Evolutionary conservation across 2,329 filamentous ascomycete species (phyloP).

Genomic region (Beauveria sp.): DNA sequence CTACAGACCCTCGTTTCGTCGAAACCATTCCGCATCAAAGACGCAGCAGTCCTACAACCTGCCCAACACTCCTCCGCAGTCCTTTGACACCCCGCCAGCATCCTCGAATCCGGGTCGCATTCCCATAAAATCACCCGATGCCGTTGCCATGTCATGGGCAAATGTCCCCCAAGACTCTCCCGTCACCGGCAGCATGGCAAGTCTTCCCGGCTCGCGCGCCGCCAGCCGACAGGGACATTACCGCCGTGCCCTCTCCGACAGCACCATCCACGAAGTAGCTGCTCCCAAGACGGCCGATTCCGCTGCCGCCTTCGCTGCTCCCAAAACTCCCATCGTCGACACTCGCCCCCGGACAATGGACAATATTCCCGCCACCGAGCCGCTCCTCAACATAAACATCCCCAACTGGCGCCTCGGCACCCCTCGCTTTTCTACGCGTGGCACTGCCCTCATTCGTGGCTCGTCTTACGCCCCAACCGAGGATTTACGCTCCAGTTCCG

Average conservation of each 20-base stretch:
- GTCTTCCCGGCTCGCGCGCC: conserved; percentile 23
- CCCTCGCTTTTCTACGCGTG: conserved; percentile 68
- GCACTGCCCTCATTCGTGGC: conserved; percentile 69
- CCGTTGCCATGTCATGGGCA: conserved; percentile 30
- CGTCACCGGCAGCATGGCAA: conserved; percentile 25
- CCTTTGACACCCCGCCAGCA: conserved; percentile 41
- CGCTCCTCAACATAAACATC: conserved; percentile 65
- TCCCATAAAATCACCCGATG: conserved; percentile 19
- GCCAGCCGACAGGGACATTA: conserved; percentile 29
- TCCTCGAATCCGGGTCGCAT: conserved; percentile 17
- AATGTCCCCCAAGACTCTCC: conserved; percentile 33
- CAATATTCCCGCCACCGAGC: conserved; percentile 38
- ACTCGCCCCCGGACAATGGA: conserved; percentile 56
- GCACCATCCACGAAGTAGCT: conserved; percentile 61
- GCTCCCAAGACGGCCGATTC: conserved; percentile 50
- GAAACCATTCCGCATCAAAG: conserved; percentile 36
- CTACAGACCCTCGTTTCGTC: conserved; percentile 52
- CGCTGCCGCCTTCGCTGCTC: conserved; percentile 67
- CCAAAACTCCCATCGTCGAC: conserved; percentile 53
- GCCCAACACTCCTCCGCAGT: conserved; percentile 52
- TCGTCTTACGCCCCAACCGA: conserved; percentile 76
- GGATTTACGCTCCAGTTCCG: conserved; percentile 56
- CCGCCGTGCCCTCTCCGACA: conserved; percentile 66
- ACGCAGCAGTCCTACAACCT: conserved; percentile 41
- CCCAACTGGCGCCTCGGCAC: conserved; percentile 79